A percentile compares a stretch with the other conserved stretches of the same genome.
Evolutionary conservation across 345 rosid genomes (phyloP).

Genomic region (Salix purpurea): DNA sequence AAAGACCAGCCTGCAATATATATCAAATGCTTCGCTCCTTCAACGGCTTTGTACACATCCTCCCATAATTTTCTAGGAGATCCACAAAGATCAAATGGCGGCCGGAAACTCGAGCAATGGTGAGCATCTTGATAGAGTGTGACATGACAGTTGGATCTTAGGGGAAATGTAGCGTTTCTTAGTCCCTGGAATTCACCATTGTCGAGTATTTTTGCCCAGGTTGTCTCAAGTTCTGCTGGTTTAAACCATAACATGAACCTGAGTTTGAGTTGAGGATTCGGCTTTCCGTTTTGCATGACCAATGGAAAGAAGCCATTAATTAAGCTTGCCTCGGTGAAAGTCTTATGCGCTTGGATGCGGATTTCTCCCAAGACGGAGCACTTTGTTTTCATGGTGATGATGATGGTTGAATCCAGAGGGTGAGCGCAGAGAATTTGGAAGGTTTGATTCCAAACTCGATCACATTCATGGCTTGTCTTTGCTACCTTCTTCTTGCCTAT

Average conservation of each 20-base stretch:
- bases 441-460: conserved; percentile 85
- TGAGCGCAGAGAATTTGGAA: conserved; percentile 80
- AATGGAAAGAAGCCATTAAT: conserved; percentile 63
- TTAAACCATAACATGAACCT: conserved; percentile 76
- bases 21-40: conserved; percentile 64
- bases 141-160: conserved; percentile 61
- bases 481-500: conserved; percentile 61
- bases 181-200: conserved; percentile 55
- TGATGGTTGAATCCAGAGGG: conserved; percentile 50
- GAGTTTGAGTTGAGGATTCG: conserved; percentile 46
- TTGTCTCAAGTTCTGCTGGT: conserved; percentile 63
- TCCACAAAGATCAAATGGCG: conserved; percentile 39
- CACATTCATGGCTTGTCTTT: conserved; percentile 54
- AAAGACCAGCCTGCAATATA: conserved; percentile 91
- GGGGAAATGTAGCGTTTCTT: conserved; percentile 65
- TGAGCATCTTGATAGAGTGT: conserved; percentile 77
- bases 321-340: conserved; percentile 42
- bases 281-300: conserved; percentile 41
- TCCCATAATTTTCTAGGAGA: conserved; percentile 70
- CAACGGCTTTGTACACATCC: conserved; percentile 71
- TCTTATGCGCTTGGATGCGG: conserved; percentile 44
- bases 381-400: conserved; percentile 60
- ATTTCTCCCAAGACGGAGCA: conserved; percentile 63
- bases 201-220: conserved; percentile 43
- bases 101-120: conserved; percentile 46